phyloP scores from a whole-genome alignment of 169 alveolate species.

The Plasmodium gonderi region DNA sequence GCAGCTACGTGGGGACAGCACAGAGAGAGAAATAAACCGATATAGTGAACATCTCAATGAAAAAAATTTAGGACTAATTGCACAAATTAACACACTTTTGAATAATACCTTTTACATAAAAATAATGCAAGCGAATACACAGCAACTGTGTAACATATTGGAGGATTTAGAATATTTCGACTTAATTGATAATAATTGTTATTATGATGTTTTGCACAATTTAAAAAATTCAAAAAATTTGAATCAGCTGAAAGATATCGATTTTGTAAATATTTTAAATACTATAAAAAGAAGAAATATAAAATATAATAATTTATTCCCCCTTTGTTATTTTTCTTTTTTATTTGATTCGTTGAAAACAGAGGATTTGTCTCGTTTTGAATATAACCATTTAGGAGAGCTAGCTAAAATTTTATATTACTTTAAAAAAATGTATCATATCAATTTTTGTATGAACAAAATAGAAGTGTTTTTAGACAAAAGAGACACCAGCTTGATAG shows the following conservation, averaged over 20 bases:
- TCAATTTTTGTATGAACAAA: conserved; percentile 59
- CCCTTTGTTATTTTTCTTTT: conserved; percentile 47
- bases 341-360: conserved; percentile 32
- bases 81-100: background rate
- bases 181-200: conserved; percentile 52
- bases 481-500: background rate
- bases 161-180: conserved; percentile 59
- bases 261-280: conserved; percentile 53
- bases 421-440: conserved; percentile 62
- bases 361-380: background rate
- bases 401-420: conserved; percentile 39
- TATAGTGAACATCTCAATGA: background rate
- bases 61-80: background rate
- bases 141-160: conserved; percentile 56
- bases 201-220: conserved; percentile 43
- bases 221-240: background rate
- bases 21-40: background rate
- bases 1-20: background rate
- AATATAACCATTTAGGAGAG: conserved; percentile 25
- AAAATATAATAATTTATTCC: conserved; percentile 29
- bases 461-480: conserved; percentile 21
- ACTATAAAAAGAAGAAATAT: conserved; percentile 57
- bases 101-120: conserved; percentile 34
- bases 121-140: conserved; percentile 26
- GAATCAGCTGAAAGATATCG: conserved; percentile 18